Conservation (phyloP, 176 grass and related monocot species). For the Lolium rigidum region DNA sequence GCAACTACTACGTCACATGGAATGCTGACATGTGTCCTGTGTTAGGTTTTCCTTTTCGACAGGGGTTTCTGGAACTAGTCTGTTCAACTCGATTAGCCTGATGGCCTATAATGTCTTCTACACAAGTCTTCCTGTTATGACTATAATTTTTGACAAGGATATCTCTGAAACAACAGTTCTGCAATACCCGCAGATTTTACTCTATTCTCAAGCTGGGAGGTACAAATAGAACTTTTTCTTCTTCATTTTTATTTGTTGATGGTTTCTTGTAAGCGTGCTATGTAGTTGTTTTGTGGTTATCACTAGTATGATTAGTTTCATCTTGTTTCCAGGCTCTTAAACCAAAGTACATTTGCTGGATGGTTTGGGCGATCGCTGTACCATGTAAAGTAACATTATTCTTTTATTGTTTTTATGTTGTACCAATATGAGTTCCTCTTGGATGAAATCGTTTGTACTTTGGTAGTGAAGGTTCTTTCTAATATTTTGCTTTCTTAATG, state of each 20-base stretch:
- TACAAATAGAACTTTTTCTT: constrained; percentile 37
- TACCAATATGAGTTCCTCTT: constrained; percentile 4
- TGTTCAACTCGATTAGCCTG: constrained; percentile 87
- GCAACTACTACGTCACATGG: neutral
- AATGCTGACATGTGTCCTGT: constrained; percentile 37
- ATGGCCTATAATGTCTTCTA: constrained; percentile 99
- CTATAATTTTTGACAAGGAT: constrained; percentile 94
- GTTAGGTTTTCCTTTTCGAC: constrained; percentile 79
- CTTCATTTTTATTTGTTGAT: constrained; percentile 30
- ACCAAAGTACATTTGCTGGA: constrained; percentile 80
- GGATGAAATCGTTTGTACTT: constrained; percentile 12
- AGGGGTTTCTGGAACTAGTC: constrained; percentile 84
- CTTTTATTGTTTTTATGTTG: constrained; percentile 22
- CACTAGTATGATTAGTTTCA: constrained; percentile 16
- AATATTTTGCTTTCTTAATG: neutral
- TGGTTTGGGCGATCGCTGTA: constrained; percentile 92
- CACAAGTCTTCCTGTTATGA: constrained; percentile 82
- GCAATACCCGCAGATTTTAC: constrained; percentile 77
- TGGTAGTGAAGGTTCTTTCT: neutral
- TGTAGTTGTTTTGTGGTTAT: constrained; percentile 27
- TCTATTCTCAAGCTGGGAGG: constrained; percentile 94
- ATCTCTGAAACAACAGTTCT: constrained; percentile 71
- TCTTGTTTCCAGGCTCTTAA: constrained; percentile 70
- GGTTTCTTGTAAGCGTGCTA: neutral
- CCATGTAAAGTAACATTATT: constrained; percentile 69